Percentiles rank a stretch among this genome's conserved stretches.
Evolutionary conservation across 164 flowering plant genomes (phyloP).

Genomic region (Umbellularia californica): DNA sequence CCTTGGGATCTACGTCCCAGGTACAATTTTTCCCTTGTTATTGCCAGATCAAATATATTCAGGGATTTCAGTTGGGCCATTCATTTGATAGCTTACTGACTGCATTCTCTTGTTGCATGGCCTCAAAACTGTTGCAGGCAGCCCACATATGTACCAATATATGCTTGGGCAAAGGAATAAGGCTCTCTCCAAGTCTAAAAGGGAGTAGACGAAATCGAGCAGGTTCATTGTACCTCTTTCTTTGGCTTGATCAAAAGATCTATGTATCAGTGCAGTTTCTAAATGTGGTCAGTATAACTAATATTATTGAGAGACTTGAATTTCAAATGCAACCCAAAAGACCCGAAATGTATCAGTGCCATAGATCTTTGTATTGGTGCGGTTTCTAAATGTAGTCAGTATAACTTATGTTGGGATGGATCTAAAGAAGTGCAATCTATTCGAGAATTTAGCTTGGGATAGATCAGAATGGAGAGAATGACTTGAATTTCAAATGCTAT

Average conservation of each 20-base stretch:
- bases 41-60: not conserved
- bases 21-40: slow-evolving; percentile 24
- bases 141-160: slow-evolving; percentile 81
- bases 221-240: not conserved
- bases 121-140: slow-evolving; percentile 45
- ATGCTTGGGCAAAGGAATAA: slow-evolving; percentile 92
- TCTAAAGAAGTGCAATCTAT: not conserved
- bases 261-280: not conserved
- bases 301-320: not conserved
- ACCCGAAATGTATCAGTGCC: not conserved
- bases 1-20: slow-evolving; percentile 75
- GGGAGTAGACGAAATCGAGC: slow-evolving; percentile 29
- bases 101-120: slow-evolving; percentile 1
- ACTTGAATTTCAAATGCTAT: slow-evolving; percentile 3
- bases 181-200: slow-evolving; percentile 80
- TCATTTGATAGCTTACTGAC: not conserved
- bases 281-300: not conserved
- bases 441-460: too few relatives aligned
- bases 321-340: slow-evolving; percentile 2
- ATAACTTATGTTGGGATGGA: not conserved
- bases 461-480: not conserved
- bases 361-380: not conserved
- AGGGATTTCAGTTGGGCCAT: not conserved
- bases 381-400: not conserved
- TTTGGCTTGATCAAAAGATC: not conserved